Evolutionary conservation across 2,329 filamentous ascomycete genomes (phyloP).

Genomic region (Fusarium guadeloupense): DNA sequence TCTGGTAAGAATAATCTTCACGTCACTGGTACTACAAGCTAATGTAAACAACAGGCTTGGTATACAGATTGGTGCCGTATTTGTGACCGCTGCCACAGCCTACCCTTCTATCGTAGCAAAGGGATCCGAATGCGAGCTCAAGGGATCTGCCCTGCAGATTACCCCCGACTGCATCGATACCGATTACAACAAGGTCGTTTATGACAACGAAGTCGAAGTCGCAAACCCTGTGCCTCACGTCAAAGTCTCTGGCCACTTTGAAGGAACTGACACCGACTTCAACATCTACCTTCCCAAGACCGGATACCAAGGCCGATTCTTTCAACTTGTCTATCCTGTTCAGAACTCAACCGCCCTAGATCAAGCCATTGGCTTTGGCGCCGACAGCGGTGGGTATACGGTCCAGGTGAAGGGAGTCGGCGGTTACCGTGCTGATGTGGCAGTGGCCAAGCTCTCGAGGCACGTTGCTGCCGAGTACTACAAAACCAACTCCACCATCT

Average conservation of each 20-base stretch:
- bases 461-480: constrained; percentile 29
- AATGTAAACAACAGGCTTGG: too few relatives aligned
- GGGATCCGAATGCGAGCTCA: too few relatives aligned
- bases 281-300: constrained; percentile 37
- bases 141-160: too few relatives aligned
- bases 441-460: constrained; percentile 30
- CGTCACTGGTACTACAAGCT: too few relatives aligned
- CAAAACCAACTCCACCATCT: constrained; percentile 5
- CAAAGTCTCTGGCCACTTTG: constrained; percentile 25
- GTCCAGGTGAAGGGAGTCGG: constrained; percentile 14
- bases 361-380: constrained; percentile 17
- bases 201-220: too few relatives aligned
- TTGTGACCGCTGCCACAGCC: too few relatives aligned
- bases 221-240: constrained; percentile 26
- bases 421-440: constrained; percentile 35
- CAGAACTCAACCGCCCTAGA: constrained; percentile 21
- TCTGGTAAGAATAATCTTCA: too few relatives aligned
- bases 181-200: too few relatives aligned
- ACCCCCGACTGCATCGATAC: too few relatives aligned
- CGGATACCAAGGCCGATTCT: constrained; percentile 29
- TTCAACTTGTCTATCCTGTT: constrained; percentile 25
- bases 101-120: too few relatives aligned
- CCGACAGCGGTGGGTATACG: constrained; percentile 27
- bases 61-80: too few relatives aligned
- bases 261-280: constrained; percentile 25